Evolutionary conservation across 2,329 filamentous ascomycete genomes (phyloP).

Genomic region (Colletotrichum tropicale): DNA sequence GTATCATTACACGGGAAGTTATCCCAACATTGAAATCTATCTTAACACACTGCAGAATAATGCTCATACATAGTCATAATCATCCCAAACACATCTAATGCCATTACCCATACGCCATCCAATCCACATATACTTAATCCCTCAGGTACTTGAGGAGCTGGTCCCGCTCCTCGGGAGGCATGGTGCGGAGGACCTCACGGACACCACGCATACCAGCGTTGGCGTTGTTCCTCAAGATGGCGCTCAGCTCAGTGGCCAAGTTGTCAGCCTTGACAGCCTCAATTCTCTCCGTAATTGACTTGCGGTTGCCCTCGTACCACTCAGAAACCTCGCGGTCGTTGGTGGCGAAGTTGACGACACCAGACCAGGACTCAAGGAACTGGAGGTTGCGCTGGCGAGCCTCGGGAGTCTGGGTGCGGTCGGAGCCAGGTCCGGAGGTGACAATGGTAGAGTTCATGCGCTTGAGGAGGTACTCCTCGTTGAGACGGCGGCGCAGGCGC

Average conservation of each 20-base stretch:
- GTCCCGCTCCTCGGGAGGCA: slow-evolving; percentile 89
- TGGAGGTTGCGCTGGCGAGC: slow-evolving; percentile 71
- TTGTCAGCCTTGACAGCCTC: slow-evolving; percentile 81
- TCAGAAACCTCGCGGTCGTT: slow-evolving; percentile 84
- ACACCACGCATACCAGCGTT: slow-evolving; percentile 85
- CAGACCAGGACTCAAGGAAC: slow-evolving; percentile 83
- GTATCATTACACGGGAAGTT: neutral
- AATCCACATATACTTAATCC: slow-evolving; percentile 34
- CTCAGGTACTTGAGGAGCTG: slow-evolving; percentile 70
- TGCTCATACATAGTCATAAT: slow-evolving; percentile 20
- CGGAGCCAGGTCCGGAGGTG: slow-evolving; percentile 39
- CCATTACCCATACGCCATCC: neutral
- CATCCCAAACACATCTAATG: slow-evolving; percentile 5
- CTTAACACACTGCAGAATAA: slow-evolving; percentile 9
- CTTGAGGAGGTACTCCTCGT: slow-evolving; percentile 96
- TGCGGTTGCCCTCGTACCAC: slow-evolving; percentile 97
- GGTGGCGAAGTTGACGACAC: slow-evolving; percentile 75
- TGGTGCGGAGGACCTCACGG: slow-evolving; percentile 81
- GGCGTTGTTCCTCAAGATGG: slow-evolving; percentile 49
- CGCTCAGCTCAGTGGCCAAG: slow-evolving; percentile 51
- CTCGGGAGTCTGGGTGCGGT: slow-evolving; percentile 49
- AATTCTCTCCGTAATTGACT: slow-evolving; percentile 81
- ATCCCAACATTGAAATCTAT: slow-evolving; percentile 11
- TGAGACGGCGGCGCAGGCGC: slow-evolving; percentile 94
- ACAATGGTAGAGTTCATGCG: slow-evolving; percentile 66